Evolutionary conservation across 257 asterid genomes (phyloP).

Genomic region (Ehretia macrophylla): DNA sequence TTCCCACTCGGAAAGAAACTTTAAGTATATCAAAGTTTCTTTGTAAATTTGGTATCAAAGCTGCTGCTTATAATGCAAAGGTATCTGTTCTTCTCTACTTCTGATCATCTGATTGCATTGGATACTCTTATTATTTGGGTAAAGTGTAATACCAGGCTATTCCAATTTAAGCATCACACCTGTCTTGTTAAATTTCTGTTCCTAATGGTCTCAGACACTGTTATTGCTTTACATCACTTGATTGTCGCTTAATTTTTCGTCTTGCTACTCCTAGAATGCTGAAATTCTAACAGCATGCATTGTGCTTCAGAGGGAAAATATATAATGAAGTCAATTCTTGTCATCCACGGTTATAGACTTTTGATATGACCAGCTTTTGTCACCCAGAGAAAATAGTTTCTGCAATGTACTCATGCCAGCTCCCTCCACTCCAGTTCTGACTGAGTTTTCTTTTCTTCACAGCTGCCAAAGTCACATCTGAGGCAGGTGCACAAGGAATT

Average conservation of each 20-base stretch:
- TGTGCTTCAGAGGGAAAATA: too few species aligned
- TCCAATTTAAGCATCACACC: too few species aligned
- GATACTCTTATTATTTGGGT: not conserved
- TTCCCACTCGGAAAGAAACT: constrained; percentile 76
- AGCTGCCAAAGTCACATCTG: constrained; percentile 80
- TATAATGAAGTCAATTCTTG: too few species aligned
- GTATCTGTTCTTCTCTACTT: constrained; percentile 29
- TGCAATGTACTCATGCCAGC: not conserved
- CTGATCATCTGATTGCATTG: not conserved
- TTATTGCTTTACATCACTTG: not conserved
- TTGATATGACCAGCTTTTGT: too few species aligned
- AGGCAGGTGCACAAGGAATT: constrained; percentile 73
- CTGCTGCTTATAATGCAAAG: constrained; percentile 86
- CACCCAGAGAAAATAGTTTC: not conserved
- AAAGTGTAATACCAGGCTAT: too few species aligned
- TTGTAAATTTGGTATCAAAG: constrained; percentile 49
- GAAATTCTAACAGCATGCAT: too few species aligned
- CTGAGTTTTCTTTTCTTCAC: constrained; percentile 16
- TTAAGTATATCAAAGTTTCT: constrained; percentile 60
- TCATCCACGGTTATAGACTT: too few species aligned
- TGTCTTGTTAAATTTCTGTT: too few species aligned
- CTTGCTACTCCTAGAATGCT: too few species aligned
- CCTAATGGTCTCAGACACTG: too few species aligned
- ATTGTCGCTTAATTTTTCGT: too few species aligned
- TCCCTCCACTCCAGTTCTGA: not conserved